Percentiles rank a stretch among this genome's conserved stretches.
phyloP scores from a whole-genome alignment of 768 basidiomycete species.

The Boletus edulis region DNA sequence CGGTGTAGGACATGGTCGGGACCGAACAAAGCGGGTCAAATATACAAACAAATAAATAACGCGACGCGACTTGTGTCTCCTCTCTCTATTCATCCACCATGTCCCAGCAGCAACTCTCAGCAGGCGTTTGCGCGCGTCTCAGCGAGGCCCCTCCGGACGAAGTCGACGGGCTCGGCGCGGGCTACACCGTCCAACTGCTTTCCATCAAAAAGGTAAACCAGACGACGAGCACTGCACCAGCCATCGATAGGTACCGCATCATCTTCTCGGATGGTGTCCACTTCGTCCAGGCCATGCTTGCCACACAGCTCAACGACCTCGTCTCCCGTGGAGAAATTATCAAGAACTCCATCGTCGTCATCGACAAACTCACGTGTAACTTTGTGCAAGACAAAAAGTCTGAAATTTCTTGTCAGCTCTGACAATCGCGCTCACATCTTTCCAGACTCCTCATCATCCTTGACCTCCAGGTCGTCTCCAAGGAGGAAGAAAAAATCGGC shows the following conservation, averaged over 20 bases:
- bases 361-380: conserved; percentile 81
- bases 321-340: conserved; percentile 61
- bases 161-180: conserved; percentile 28
- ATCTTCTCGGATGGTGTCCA: conserved; percentile 88
- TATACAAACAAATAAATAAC: conserved; percentile 1
- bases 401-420: conserved; percentile 18
- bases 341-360: conserved; percentile 64
- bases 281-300: conserved; percentile 92
- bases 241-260: conserved; percentile 65
- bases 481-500: conserved; percentile 71
- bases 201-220: conserved; percentile 74
- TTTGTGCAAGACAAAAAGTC: conserved; percentile 78
- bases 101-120: conserved; percentile 43
- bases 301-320: conserved; percentile 81
- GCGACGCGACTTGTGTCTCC: conserved; percentile 14
- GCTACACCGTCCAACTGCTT: conserved; percentile 72
- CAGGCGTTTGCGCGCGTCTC: conserved; percentile 55
- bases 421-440: conserved; percentile 1
- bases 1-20: conserved; percentile 19
- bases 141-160: conserved; percentile 35
- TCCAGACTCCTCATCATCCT: conserved; percentile 81
- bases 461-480: conserved; percentile 53
- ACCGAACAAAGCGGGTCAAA: conserved; percentile 7
- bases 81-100: conserved; percentile 26
- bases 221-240: conserved; percentile 26